Evolutionary conservation across 768 basidiomycete species (phyloP).

Genomic region (Daedaleopsis nitida): DNA sequence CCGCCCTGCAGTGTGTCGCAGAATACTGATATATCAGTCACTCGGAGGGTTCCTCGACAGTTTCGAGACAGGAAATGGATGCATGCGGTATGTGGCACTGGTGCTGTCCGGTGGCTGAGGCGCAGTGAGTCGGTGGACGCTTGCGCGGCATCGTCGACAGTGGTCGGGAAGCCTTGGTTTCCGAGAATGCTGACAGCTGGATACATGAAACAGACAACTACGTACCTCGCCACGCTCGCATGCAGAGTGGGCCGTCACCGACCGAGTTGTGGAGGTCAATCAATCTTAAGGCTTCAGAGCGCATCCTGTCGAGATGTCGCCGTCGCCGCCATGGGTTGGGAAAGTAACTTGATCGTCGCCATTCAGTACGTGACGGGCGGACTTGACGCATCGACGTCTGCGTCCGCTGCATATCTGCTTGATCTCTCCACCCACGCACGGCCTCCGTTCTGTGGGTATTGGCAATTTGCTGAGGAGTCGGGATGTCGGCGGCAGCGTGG

Average conservation of each 20-base stretch:
- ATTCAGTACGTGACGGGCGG: background rate
- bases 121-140: background rate
- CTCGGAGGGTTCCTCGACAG: background rate
- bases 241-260: background rate
- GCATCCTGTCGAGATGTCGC: background rate
- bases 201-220: background rate
- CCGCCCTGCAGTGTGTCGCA: background rate
- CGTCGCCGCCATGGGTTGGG: background rate
- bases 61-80: background rate
- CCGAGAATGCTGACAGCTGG: background rate
- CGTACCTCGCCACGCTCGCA: background rate
- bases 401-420: background rate
- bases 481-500: background rate
- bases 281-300: background rate
- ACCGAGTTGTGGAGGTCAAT: background rate
- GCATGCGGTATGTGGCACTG: background rate
- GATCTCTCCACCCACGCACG: background rate
- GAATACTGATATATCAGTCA: background rate
- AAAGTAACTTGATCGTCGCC: background rate
- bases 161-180: too few species aligned
- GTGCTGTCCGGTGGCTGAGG: background rate
- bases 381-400: background rate
- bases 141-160: background rate
- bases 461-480: background rate
- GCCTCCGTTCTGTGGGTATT: background rate